A percentile compares a stretch with the other conserved stretches of the same genome.
These are phyloP conservation scores for Glutinoglossum americanum DNA, from an alignment of 495 filamentous ascomycete species.

Conservation along the genomic window DNA sequence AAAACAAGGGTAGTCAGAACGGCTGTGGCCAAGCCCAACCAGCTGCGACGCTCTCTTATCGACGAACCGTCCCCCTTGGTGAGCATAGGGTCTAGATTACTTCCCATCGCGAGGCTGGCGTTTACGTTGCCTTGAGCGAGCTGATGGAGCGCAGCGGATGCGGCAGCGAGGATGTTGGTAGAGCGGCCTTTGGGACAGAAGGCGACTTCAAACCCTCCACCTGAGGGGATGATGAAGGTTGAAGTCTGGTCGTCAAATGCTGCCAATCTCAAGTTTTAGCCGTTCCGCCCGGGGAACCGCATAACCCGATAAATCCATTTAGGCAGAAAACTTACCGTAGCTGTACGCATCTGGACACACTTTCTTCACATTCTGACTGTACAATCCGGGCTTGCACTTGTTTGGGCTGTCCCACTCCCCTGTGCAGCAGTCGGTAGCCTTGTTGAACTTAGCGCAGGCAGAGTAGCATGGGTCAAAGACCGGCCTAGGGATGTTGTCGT, in stretches of 20 bases:
- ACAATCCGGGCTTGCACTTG: constrained; percentile 36
- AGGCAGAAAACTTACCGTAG: constrained; percentile 22
- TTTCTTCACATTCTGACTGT: constrained; percentile 39
- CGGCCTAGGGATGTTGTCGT: constrained; percentile 40
- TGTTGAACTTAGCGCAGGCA: constrained; percentile 39
- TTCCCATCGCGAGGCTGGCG: background rate
- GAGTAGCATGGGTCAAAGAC: constrained; percentile 50
- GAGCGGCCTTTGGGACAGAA: constrained; percentile 53
- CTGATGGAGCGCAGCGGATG: background rate
- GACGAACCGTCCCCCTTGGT: background rate
- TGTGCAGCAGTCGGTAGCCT: constrained; percentile 44
- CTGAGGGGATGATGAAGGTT: constrained; percentile 54
- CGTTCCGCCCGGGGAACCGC: too few relatives aligned
- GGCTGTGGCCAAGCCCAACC: background rate
- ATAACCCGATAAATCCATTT: background rate
- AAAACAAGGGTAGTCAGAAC: background rate
- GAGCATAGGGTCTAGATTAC: background rate
- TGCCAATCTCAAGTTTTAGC: constrained; percentile 3
- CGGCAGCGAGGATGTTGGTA: constrained; percentile 38
- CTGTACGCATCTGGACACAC: constrained; percentile 71
- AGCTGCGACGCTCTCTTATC: background rate
- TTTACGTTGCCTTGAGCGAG: background rate
- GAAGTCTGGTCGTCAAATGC: constrained; percentile 54
- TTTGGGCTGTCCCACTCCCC: constrained; percentile 33
- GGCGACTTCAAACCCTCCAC: constrained; percentile 51